These are phyloP conservation scores for Xylaria multiplex DNA, from an alignment of 2,329 filamentous ascomycete species.

Conservation along the genomic window DNA sequence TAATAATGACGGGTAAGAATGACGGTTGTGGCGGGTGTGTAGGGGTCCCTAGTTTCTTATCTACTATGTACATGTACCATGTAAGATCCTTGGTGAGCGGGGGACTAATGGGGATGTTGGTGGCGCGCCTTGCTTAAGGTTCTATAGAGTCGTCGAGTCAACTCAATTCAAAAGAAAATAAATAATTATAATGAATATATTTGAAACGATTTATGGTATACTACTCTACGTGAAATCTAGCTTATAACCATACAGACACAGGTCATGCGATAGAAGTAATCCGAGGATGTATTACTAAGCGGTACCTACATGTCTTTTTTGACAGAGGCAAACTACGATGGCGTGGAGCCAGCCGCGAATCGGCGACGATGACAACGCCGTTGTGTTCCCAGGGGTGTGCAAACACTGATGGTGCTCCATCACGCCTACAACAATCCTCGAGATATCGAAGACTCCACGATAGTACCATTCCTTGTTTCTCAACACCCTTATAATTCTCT, in stretches of 20 bases:
- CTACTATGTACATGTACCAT: no score
- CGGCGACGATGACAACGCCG: constrained; percentile 11
- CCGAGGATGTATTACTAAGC: background rate
- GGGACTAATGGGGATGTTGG: constrained; percentile 1
- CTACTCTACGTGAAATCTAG: background rate
- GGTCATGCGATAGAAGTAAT: background rate
- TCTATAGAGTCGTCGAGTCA: background rate
- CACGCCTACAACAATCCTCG: constrained; percentile 19
- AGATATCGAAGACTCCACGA: constrained; percentile 3
- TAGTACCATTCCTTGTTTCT: constrained; percentile 1
- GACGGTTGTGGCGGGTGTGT: constrained; percentile 17
- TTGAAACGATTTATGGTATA: no score
- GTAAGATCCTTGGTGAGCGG: background rate
- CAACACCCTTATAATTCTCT: background rate
- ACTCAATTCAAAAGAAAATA: background rate
- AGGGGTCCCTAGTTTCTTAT: background rate
- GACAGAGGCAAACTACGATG: background rate
- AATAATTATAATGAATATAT: no score
- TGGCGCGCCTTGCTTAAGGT: background rate
- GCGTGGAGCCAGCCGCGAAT: constrained; percentile 15
- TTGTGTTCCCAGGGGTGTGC: constrained; percentile 3
- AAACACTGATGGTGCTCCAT: constrained; percentile 20
- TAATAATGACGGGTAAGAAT: constrained; percentile 22
- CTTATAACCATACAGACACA: background rate
- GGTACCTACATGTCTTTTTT: background rate